Conservation (phyloP, 768 basidiomycete genomes). For the Boletus subcaerulescens region DNA sequence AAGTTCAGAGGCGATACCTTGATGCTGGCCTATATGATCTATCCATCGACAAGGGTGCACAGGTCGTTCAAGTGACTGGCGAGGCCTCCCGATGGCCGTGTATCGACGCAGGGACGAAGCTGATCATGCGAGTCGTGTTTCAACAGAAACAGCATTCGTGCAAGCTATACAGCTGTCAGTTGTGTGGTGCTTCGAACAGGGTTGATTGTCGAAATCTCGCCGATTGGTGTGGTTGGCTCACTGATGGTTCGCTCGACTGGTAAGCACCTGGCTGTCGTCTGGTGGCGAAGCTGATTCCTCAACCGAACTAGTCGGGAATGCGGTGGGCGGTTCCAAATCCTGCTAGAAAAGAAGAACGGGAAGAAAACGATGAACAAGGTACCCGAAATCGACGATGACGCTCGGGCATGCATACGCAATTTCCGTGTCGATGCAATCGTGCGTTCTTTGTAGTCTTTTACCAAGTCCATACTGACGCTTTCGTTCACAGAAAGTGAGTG, state of each 20-base stretch:
- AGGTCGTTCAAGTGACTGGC: conserved; percentile 20
- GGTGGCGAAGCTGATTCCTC: background rate
- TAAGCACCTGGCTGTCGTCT: background rate
- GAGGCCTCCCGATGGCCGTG: conserved; percentile 23
- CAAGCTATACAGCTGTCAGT: conserved; percentile 12
- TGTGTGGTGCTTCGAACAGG: conserved; percentile 20
- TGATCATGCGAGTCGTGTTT: conserved; percentile 24
- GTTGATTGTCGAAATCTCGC: conserved; percentile 11
- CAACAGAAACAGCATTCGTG: conserved; percentile 15
- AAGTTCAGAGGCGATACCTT: conserved; percentile 23
- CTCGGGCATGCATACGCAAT: conserved; percentile 22
- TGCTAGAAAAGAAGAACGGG: conserved; percentile 17
- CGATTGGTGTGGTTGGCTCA: conserved; percentile 22
- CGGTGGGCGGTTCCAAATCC: conserved; percentile 24
- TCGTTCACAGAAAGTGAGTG: conserved; percentile 18
- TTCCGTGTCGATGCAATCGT: conserved; percentile 24
- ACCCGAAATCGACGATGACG: conserved; percentile 15
- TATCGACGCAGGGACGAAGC: conserved; percentile 25
- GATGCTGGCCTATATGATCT: conserved; percentile 24
- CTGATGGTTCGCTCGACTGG: conserved; percentile 25
- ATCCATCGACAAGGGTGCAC: conserved; percentile 21
- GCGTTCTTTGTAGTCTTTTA: background rate
- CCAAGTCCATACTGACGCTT: background rate
- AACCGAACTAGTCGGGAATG: conserved; percentile 10
- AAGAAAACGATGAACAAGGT: conserved; percentile 1